Evolutionary conservation across 78 protist genomes (phyloP).

Genomic region (Dictyostelium citrinum): DNA sequence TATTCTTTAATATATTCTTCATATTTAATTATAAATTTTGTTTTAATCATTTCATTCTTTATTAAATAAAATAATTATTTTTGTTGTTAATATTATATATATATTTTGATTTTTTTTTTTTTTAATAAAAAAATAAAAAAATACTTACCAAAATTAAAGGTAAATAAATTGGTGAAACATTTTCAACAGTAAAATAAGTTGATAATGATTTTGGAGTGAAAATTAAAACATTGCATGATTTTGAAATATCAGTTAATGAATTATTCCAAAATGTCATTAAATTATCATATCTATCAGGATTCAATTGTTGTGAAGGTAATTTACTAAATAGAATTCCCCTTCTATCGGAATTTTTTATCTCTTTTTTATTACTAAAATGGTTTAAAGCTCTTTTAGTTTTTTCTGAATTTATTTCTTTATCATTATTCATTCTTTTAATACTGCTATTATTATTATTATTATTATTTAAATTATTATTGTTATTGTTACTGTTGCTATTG

Average conservation of each 20-base stretch:
- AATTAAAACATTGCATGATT: slow-evolving; percentile 15
- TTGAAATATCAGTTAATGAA: neutral
- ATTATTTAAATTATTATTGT: too few species aligned
- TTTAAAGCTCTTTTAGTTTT: neutral
- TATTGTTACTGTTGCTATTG: too few species aligned
- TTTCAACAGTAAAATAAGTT: slow-evolving; percentile 20
- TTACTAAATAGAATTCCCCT: slow-evolving; percentile 27
- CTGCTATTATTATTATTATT: neutral
- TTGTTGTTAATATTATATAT: neutral
- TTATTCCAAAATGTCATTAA: slow-evolving; percentile 40
- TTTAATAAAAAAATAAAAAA: too few species aligned
- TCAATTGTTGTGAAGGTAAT: slow-evolving; percentile 31
- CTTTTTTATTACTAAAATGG: neutral
- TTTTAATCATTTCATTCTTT: neutral
- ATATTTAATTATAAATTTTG: neutral
- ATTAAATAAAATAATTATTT: neutral
- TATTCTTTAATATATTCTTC: slow-evolving; percentile 4
- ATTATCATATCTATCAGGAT: slow-evolving; percentile 61
- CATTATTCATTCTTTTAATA: neutral
- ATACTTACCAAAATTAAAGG: slow-evolving; percentile 24
- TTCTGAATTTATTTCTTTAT: neutral
- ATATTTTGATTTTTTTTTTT: too few species aligned
- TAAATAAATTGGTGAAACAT: slow-evolving; percentile 46
- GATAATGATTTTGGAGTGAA: slow-evolving; percentile 27
- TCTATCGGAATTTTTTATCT: slow-evolving; percentile 4